Conservation (phyloP, 768 basidiomycete species). For the Atractiella rhizophila region DNA sequence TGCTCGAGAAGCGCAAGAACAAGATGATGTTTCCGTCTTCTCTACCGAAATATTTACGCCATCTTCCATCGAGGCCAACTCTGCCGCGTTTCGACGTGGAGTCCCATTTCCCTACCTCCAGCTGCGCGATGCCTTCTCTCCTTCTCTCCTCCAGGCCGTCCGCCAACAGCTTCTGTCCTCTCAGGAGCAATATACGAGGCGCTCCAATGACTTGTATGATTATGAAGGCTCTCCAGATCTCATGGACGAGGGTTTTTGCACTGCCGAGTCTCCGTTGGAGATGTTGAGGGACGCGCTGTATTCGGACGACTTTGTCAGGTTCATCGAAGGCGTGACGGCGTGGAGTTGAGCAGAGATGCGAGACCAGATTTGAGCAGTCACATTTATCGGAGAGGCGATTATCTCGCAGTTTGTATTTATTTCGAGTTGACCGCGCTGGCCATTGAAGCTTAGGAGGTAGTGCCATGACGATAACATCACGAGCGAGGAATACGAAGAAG, state of each 20-base stretch:
- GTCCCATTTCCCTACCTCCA: not conserved
- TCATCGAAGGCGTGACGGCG: not conserved
- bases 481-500: not conserved
- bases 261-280: not conserved
- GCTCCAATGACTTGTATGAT: conserved; percentile 4
- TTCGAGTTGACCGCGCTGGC: no score
- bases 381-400: conserved; percentile 3
- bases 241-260: not conserved
- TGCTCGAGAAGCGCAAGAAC: no score
- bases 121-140: not conserved
- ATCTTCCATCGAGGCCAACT: no score
- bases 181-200: not conserved
- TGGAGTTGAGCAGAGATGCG: not conserved
- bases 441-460: no score
- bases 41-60: no score
- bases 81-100: no score
- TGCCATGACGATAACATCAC: conserved; percentile 4
- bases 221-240: conserved; percentile 4
- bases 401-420: no score
- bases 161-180: not conserved
- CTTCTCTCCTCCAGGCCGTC: not conserved
- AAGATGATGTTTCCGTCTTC: no score
- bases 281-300: not conserved
- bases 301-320: not conserved
- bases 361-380: conserved; percentile 2